These are phyloP conservation scores for Endotrypanum monterogeii DNA, from an alignment of 208 protist genomes.

Conservation along the genomic window DNA sequence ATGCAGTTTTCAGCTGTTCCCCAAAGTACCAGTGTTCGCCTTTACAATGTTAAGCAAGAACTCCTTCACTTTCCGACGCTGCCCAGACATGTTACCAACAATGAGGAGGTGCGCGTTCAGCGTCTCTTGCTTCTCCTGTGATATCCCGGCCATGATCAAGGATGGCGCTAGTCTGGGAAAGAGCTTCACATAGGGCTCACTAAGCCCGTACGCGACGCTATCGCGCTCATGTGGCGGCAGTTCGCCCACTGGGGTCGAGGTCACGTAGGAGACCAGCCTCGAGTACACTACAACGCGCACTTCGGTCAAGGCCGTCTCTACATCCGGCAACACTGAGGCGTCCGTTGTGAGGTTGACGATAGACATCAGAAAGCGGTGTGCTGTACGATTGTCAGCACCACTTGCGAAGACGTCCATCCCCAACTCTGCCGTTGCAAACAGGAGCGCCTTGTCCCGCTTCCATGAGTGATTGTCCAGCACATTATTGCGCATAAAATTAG, in stretches of 20 bases:
- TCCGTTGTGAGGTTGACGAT: slow-evolving; percentile 35
- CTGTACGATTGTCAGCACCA: slow-evolving; percentile 37
- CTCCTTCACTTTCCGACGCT: slow-evolving; percentile 63
- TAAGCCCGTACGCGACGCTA: slow-evolving; percentile 29
- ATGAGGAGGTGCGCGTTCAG: slow-evolving; percentile 64
- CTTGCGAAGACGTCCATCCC: slow-evolving; percentile 45
- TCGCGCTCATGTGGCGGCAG: slow-evolving; percentile 43
- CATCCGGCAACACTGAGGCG: slow-evolving; percentile 3
- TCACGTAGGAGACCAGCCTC: slow-evolving; percentile 42
- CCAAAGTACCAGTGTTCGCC: neutral
- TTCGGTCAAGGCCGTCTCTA: slow-evolving; percentile 33
- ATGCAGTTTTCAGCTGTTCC: neutral
- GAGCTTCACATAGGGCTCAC: slow-evolving; percentile 47
- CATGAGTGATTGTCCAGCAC: slow-evolving; percentile 51
- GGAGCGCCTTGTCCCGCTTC: slow-evolving; percentile 32
- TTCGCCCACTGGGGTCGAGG: slow-evolving; percentile 21
- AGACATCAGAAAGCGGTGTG: slow-evolving; percentile 41
- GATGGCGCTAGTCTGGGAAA: slow-evolving; percentile 46
- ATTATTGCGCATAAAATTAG: slow-evolving; percentile 48
- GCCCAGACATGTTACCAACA: slow-evolving; percentile 23
- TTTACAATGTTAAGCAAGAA: slow-evolving; percentile 41
- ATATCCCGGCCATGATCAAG: slow-evolving; percentile 35
- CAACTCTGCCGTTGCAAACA: slow-evolving; percentile 37
- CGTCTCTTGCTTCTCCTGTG: slow-evolving; percentile 38
- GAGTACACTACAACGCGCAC: slow-evolving; percentile 42